phyloP scores from a whole-genome alignment of 2,329 filamentous ascomycete genomes.

The Pseudofabraea citricarpa region DNA sequence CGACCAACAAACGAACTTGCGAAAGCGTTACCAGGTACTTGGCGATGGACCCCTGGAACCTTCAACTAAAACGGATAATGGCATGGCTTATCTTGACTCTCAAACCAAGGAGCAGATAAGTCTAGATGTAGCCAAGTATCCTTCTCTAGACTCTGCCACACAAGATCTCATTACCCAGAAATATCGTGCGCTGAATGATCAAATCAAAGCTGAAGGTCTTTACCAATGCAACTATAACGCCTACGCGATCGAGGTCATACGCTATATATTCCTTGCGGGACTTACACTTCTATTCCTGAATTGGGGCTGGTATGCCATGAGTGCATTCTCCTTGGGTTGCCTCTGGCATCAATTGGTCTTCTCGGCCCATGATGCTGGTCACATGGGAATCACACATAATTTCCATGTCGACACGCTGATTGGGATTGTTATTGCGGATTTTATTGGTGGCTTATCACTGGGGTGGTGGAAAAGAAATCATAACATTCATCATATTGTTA shows the following conservation, averaged over 20 bases:
- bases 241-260: conserved; percentile 53
- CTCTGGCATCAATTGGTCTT: conserved; percentile 71
- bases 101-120: conserved; percentile 62
- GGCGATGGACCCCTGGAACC: not conserved
- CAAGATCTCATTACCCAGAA: conserved; percentile 50
- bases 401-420: conserved; percentile 55
- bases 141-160: conserved; percentile 47
- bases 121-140: conserved; percentile 36
- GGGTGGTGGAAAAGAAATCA: conserved; percentile 68
- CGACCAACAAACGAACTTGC: not conserved
- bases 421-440: conserved; percentile 58
- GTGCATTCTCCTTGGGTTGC: conserved; percentile 52
- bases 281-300: conserved; percentile 41
- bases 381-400: conserved; percentile 56
- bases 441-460: conserved; percentile 60
- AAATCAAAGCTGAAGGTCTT: conserved; percentile 47
- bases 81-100: conserved; percentile 61
- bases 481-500: conserved; percentile 64
- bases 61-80: conserved; percentile 29
- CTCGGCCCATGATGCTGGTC: conserved; percentile 60
- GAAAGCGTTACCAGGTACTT: not conserved
- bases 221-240: conserved; percentile 55
- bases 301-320: conserved; percentile 50
- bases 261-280: conserved; percentile 47
- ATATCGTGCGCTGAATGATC: conserved; percentile 52